phyloP scores from a whole-genome alignment of 805 yeast species.

The Lachancea quebecensis region DNA sequence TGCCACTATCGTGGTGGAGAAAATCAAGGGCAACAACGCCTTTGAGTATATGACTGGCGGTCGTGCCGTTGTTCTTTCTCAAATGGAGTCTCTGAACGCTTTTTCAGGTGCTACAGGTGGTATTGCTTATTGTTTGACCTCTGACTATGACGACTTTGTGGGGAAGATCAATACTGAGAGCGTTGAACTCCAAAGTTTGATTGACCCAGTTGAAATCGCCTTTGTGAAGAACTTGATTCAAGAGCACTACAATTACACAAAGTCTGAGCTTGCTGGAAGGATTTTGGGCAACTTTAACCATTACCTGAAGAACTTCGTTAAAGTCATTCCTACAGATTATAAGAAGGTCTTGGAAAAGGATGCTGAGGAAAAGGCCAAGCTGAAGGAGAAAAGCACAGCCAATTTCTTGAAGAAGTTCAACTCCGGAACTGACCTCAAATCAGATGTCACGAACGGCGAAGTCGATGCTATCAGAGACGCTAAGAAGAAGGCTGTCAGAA shows the following conservation, averaged over 20 bases:
- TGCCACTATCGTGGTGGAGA: conserved; percentile 94
- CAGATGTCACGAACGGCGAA: conserved; percentile 88
- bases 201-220: conserved; percentile 89
- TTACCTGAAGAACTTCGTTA: conserved; percentile 80
- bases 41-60: conserved; percentile 99
- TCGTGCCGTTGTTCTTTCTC: conserved; percentile 86
- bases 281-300: conserved; percentile 83
- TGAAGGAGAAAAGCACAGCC: conserved; percentile 49
- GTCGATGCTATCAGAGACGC: conserved; percentile 49
- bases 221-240: conserved; percentile 88
- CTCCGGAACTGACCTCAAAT: conserved; percentile 63
- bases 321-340: conserved; percentile 88
- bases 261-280: conserved; percentile 80
- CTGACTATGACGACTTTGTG: conserved; percentile 80
- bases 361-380: conserved; percentile 59
- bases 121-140: conserved; percentile 91
- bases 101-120: conserved; percentile 99
- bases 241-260: conserved; percentile 93
- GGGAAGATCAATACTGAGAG: conserved; percentile 73
- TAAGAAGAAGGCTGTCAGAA: conserved; percentile 15
- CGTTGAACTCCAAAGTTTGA: conserved; percentile 68
- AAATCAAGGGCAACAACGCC: conserved; percentile 92
- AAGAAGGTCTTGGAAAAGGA: conserved; percentile 81
- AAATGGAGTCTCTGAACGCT: conserved; percentile 82
- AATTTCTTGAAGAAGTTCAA: conserved; percentile 61